These are phyloP conservation scores for Rubia peregrina DNA, from an alignment of 305 asterid genomes.

Conservation along the genomic window DNA sequence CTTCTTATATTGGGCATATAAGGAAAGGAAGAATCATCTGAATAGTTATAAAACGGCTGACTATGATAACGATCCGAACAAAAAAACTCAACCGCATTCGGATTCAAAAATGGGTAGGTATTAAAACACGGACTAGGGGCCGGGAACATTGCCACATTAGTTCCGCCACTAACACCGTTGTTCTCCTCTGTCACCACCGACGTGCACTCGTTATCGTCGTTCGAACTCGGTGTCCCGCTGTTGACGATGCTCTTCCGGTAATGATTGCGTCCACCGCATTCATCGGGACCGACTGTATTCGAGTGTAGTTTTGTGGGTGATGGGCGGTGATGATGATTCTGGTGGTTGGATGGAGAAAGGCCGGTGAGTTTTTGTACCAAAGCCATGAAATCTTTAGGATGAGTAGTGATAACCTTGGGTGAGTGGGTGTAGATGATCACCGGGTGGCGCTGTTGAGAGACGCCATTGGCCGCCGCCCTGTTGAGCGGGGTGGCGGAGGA, in stretches of 20 bases:
- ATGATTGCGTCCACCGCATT: neutral
- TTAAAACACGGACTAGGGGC: conserved; percentile 11
- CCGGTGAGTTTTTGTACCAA: conserved; percentile 49
- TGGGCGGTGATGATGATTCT: neutral
- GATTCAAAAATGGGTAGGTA: conserved; percentile 10
- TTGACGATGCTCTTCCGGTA: neutral
- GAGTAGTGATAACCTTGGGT: conserved; percentile 31
- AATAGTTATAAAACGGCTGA: conserved; percentile 16
- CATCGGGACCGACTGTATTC: neutral
- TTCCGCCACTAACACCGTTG: neutral
- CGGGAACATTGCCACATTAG: conserved; percentile 4
- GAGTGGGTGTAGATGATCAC: conserved; percentile 42
- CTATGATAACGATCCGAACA: conserved; percentile 11
- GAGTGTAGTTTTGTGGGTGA: neutral
- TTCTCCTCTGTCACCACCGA: conserved; percentile 30
- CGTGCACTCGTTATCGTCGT: conserved; percentile 26
- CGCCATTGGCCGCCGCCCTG: conserved; percentile 5
- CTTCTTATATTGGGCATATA: conserved; percentile 23
- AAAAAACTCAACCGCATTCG: conserved; percentile 21
- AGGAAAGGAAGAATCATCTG: conserved; percentile 21
- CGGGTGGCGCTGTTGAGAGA: conserved; percentile 25
- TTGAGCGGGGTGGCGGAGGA: conserved; percentile 6
- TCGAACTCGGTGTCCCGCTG: neutral
- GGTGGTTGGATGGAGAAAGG: conserved; percentile 12
- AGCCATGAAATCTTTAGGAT: conserved; percentile 37